These are phyloP conservation scores for Polygonum maritimum DNA, from an alignment of 148 eudicot genomes.

Conservation along the genomic window DNA sequence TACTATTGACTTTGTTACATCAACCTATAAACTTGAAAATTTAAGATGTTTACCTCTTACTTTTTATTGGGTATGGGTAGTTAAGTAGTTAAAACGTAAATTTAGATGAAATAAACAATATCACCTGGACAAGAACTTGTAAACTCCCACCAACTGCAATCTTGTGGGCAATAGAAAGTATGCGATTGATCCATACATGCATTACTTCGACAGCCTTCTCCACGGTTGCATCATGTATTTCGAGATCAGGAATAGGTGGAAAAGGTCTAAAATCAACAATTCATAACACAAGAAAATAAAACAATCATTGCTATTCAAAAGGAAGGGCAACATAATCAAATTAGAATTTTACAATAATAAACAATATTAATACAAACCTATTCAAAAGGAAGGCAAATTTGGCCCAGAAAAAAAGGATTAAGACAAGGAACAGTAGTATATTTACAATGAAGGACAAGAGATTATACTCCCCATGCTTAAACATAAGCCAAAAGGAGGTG, in stretches of 20 bases:
- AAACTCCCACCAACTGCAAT: slow-evolving; percentile 68
- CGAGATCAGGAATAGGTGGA: slow-evolving; percentile 91
- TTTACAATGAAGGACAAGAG: slow-evolving; percentile 51
- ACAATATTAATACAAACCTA: slow-evolving; percentile 35
- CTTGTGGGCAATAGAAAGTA: slow-evolving; percentile 57
- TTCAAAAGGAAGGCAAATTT: slow-evolving; percentile 88
- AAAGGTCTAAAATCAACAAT: slow-evolving; percentile 52
- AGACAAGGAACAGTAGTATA: slow-evolving; percentile 59
- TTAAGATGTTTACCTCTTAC: too few relatives aligned
- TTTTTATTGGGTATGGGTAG: too few relatives aligned
- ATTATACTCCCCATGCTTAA: slow-evolving; percentile 59
- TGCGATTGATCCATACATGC: slow-evolving; percentile 49
- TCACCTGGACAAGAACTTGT: slow-evolving; percentile 59
- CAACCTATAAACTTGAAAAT: too few relatives aligned
- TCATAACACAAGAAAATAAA: neutral
- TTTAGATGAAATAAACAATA: slow-evolving; percentile 5
- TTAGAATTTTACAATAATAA: neutral
- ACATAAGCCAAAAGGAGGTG: slow-evolving; percentile 60
- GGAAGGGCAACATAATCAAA: neutral
- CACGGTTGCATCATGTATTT: slow-evolving; percentile 55
- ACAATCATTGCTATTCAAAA: neutral
- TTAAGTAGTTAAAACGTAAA: neutral
- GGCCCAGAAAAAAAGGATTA: slow-evolving; percentile 83
- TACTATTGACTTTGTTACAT: too few relatives aligned
- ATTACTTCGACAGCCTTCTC: slow-evolving; percentile 49